A percentile compares a stretch with the other conserved stretches of the same genome.
Conservation (phyloP, 2,329 filamentous ascomycete species). For the Microcyclospora tardicrescens region DNA sequence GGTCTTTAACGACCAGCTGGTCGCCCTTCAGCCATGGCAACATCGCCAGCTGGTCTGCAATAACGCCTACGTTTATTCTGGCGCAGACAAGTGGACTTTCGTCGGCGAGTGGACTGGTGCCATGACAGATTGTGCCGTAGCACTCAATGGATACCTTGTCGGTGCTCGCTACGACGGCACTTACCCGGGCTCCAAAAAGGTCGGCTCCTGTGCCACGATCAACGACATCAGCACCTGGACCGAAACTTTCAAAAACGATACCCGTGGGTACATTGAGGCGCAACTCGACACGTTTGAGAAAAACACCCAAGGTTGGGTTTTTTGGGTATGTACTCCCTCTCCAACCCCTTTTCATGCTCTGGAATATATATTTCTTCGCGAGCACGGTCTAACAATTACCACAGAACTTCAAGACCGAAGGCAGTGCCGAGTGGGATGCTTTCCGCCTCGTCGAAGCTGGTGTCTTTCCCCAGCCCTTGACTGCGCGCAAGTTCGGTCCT, state of each 20-base stretch:
- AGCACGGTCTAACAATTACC: slow-evolving; percentile 34
- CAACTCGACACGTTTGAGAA: slow-evolving; percentile 41
- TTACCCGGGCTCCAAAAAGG: slow-evolving; percentile 32
- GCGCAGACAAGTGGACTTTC: slow-evolving; percentile 52
- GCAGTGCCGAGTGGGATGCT: slow-evolving; percentile 39
- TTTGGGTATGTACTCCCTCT: slow-evolving; percentile 26
- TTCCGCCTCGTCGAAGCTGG: slow-evolving; percentile 37
- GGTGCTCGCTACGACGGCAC: slow-evolving; percentile 50
- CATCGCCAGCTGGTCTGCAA: slow-evolving; percentile 47
- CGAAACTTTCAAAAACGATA: slow-evolving; percentile 32
- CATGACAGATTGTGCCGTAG: slow-evolving; percentile 47
- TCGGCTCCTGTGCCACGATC: slow-evolving; percentile 44
- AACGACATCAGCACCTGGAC: slow-evolving; percentile 37
- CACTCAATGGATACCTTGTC: slow-evolving; percentile 41
- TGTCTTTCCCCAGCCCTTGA: slow-evolving; percentile 37
- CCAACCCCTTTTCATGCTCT: too few relatives aligned
- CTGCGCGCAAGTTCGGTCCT: slow-evolving; percentile 14
- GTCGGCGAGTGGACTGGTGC: slow-evolving; percentile 58
- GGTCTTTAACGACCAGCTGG: slow-evolving; percentile 41
- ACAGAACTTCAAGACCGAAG: slow-evolving; percentile 46
- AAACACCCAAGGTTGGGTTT: slow-evolving; percentile 41
- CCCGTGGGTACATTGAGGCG: slow-evolving; percentile 40
- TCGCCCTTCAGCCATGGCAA: slow-evolving; percentile 37
- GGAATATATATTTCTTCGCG: too few relatives aligned
- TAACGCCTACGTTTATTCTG: slow-evolving; percentile 35